Conservation (phyloP, 2,329 filamentous ascomycete genomes). For the Westerdykella aurantiaca region DNA sequence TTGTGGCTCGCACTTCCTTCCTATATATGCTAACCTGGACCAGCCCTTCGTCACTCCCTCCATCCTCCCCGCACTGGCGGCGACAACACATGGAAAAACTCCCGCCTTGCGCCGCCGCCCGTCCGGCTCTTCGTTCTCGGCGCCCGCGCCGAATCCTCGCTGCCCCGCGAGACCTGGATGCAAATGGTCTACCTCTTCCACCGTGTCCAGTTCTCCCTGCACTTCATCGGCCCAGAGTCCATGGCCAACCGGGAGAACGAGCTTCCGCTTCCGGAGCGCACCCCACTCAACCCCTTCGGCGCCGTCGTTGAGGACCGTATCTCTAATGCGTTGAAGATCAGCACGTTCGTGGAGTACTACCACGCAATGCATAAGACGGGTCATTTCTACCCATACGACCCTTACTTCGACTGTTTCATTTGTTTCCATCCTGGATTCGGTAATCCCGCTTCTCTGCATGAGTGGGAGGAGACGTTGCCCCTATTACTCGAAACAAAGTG, state of each 20-base stretch:
- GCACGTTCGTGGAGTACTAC: constrained; percentile 96
- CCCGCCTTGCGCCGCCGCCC: constrained; percentile 78
- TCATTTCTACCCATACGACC: constrained; percentile 89
- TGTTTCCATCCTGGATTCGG: constrained; percentile 95
- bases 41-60: constrained; percentile 85
- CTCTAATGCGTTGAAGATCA: constrained; percentile 87
- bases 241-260: constrained; percentile 93
- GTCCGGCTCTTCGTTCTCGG: constrained; percentile 90
- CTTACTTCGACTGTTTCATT: constrained; percentile 97
- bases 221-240: constrained; percentile 93
- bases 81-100: constrained; percentile 66
- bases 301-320: constrained; percentile 90
- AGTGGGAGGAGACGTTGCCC: constrained; percentile 89
- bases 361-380: constrained; percentile 90
- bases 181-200: constrained; percentile 94
- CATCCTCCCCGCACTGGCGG: constrained; percentile 80
- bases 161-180: constrained; percentile 89
- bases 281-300: constrained; percentile 81
- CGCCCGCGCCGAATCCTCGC: constrained; percentile 92
- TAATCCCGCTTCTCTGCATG: constrained; percentile 85
- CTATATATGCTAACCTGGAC: constrained; percentile 8
- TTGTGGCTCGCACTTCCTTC: constrained; percentile 33
- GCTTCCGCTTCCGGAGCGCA: constrained; percentile 83
- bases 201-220: constrained; percentile 78
- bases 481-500: constrained; percentile 91